phyloP scores from a whole-genome alignment of 768 basidiomycete genomes.

The Collybiopsis luxurians region DNA sequence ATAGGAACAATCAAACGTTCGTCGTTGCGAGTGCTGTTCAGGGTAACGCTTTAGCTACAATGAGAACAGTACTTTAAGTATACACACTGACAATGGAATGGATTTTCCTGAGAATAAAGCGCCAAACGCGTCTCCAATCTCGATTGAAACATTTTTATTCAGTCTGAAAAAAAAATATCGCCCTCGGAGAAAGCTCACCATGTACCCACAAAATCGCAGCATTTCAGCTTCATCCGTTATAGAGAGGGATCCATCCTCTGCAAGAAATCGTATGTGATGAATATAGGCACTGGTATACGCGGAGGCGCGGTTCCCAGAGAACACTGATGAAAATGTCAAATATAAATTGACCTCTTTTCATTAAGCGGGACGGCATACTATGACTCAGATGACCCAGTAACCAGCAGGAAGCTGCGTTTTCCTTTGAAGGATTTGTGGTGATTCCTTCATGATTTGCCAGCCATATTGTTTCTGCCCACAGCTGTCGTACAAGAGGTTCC shows the following conservation, averaged over 20 bases:
- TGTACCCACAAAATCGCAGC: not conserved
- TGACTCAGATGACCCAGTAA: not conserved
- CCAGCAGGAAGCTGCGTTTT: constrained; percentile 6
- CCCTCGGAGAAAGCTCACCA: not conserved
- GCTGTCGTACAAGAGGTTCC: not conserved
- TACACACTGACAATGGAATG: not conserved
- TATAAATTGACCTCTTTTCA: no score
- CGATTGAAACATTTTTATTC: no score
- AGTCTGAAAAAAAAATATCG: no score
- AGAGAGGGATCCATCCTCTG: not conserved
- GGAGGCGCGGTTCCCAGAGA: not conserved
- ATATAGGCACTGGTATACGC: not conserved
- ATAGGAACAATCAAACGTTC: not conserved
- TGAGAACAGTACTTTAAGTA: no score
- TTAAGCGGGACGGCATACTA: not conserved
- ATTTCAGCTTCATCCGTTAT: not conserved
- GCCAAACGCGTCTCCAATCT: not conserved
- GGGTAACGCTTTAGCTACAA: no score
- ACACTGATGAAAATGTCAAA: no score
- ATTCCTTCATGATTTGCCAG: not conserved
- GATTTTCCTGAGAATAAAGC: not conserved
- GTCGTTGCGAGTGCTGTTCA: constrained; percentile 2
- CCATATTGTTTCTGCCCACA: constrained; percentile 3
- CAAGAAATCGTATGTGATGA: constrained; percentile 1
- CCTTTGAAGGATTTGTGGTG: not conserved